These are phyloP conservation scores for Aspergillus homomorphus DNA, from an alignment of 495 filamentous ascomycete genomes.

Conservation along the genomic window DNA sequence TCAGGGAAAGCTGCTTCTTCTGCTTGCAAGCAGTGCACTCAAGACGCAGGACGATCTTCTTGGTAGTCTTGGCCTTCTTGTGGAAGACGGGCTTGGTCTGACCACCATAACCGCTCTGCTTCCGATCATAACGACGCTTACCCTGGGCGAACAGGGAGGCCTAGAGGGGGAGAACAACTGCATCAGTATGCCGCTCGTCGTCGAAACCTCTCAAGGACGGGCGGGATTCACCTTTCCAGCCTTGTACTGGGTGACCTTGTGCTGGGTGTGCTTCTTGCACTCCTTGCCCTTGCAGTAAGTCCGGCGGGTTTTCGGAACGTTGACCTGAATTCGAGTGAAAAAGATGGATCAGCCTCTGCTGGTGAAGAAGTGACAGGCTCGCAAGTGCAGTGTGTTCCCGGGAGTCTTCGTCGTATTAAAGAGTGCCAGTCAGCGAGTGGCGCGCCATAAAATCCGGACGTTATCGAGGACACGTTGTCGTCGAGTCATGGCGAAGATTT, in stretches of 20 bases:
- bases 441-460: background rate
- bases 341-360: conserved; percentile 28
- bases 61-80: conserved; percentile 99
- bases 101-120: conserved; percentile 99
- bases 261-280: conserved; percentile 90
- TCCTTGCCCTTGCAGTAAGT: conserved; percentile 94
- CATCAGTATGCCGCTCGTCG: conserved; percentile 25
- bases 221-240: conserved; percentile 70
- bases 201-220: conserved; percentile 2
- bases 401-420: background rate
- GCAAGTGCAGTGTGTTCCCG: conserved; percentile 2
- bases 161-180: conserved; percentile 38
- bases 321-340: conserved; percentile 56
- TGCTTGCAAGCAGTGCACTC: conserved; percentile 97
- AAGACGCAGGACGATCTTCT: conserved; percentile 97
- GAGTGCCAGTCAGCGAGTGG: background rate
- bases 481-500: background rate
- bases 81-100: conserved; percentile 99
- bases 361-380: conserved; percentile 2
- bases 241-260: conserved; percentile 98
- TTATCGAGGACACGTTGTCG: background rate
- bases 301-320: conserved; percentile 86
- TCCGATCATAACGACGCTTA: conserved; percentile 99
- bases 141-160: conserved; percentile 94
- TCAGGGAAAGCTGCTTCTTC: conserved; percentile 95